Conservation (phyloP, 148 eudicot species). For the Chenopodium suecicum region DNA sequence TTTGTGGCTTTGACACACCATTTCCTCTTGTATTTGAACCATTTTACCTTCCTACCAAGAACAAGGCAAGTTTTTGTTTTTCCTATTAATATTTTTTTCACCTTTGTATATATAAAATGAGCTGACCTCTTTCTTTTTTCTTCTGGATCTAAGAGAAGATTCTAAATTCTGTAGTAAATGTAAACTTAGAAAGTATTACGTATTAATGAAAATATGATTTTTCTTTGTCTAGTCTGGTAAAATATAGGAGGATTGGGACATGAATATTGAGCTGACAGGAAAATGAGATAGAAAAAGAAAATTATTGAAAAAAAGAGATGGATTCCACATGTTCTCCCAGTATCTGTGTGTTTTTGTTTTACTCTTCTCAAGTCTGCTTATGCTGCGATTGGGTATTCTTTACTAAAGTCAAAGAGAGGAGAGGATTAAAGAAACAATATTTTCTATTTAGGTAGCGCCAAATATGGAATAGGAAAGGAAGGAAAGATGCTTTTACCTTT, state of each 20-base stretch:
- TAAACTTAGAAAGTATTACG: no score
- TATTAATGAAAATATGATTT: no score
- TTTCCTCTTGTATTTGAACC: conserved; percentile 97
- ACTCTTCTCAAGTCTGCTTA: background rate
- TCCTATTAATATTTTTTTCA: background rate
- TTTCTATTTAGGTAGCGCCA: background rate
- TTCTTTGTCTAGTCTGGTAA: background rate
- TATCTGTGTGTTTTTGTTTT: no score
- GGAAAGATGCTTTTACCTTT: background rate
- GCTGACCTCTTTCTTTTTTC: background rate
- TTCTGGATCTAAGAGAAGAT: background rate
- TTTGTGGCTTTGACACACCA: conserved; percentile 93
- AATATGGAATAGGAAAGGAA: background rate
- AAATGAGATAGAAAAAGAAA: no score
- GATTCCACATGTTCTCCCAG: no score
- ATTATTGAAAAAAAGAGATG: background rate
- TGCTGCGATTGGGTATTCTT: background rate
- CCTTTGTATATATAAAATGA: background rate
- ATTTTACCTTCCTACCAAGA: conserved; percentile 86
- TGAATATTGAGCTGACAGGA: background rate
- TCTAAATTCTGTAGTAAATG: background rate
- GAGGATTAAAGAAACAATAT: background rate
- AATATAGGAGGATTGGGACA: background rate
- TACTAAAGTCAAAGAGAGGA: background rate
- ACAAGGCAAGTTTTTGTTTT: conserved; percentile 52